Conservation (phyloP, 768 basidiomycete species). For the Suillus cothurnatus region DNA sequence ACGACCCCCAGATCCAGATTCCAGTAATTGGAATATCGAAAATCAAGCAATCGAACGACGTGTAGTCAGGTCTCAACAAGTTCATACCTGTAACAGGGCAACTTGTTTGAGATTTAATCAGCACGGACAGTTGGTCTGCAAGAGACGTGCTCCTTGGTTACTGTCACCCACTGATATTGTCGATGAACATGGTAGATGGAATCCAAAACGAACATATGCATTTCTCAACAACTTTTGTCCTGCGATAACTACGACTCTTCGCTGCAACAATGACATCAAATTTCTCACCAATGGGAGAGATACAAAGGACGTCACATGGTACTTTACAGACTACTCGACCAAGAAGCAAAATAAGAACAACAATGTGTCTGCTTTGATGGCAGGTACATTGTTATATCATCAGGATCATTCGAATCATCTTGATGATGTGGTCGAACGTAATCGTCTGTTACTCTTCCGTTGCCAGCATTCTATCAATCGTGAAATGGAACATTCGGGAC, state of each 20-base stretch:
- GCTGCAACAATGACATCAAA: conserved; percentile 47
- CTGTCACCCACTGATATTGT: neutral
- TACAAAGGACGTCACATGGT: conserved; percentile 36
- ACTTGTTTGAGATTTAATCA: neutral
- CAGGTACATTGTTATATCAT: conserved; percentile 36
- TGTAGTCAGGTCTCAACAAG: too few relatives aligned
- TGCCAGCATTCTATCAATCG: conserved; percentile 35
- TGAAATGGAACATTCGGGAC: conserved; percentile 40
- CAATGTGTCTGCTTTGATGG: conserved; percentile 41
- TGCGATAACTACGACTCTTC: conserved; percentile 19
- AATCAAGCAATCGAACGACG: too few relatives aligned
- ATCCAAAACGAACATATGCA: neutral
- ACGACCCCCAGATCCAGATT: too few relatives aligned
- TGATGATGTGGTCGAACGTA: conserved; percentile 23
- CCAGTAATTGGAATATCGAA: too few relatives aligned
- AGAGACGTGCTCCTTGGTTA: neutral
- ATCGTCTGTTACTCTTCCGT: conserved; percentile 34
- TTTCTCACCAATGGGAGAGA: conserved; percentile 38
- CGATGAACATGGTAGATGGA: neutral
- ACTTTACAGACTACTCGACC: conserved; percentile 35
- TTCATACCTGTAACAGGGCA: too few relatives aligned
- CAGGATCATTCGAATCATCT: conserved; percentile 10
- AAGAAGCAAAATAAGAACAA: conserved; percentile 34
- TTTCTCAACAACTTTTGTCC: conserved; percentile 15
- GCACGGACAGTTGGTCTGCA: neutral